Evolutionary conservation across 2,329 filamentous ascomycete species (phyloP), one percentile per base, ranked within the genome.

Genomic region (Penicillium thymicola): DNA sequence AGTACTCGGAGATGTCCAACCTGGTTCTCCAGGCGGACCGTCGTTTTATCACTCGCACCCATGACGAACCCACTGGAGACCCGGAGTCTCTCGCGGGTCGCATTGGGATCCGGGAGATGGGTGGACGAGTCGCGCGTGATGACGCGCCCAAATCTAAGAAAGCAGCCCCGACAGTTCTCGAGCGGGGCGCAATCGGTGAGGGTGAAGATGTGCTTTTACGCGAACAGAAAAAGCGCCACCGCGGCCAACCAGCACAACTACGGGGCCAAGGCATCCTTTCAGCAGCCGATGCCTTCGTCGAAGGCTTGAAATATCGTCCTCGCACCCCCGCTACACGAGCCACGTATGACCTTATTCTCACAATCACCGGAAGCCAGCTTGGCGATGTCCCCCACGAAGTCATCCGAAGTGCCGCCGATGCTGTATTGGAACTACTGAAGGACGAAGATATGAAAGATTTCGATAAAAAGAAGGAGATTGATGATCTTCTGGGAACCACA

Each of bases 1-100:
- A 97, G 79, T 96, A 97, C 85, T 92, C 92, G 86, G 92, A 90
- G 76, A 97, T 99, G 94, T 99, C 94, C 80, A 99, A 99, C 86
- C 89, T 99, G 91, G 94, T 99, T 74, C 90, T 99, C 85, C 94
- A 99, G 89, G 92, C 92, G 80, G 94, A 99, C 81, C 89, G 92
- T 79, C 89, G 94, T 69, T 97, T 99, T 74, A 89, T 96, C 68
- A 91, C 91, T 63, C 87, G 94, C 74, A 87, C 92, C 69, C 92
- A 88, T 67, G 93, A 99, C 77, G 95, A 99, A 79, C 88, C 91
- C 62, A 97, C 93, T 50, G 94, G 94, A 68, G 94, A 99, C 74
- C 95, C 94, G 50, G 94, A 99, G 79, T 99, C 95, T 56, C 85
- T 99, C 57, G 95, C 94, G 55, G 94, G 94, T 53, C 89, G 92